Conservation (phyloP, 208 protist species). For the Crithidia brevicula region DNA sequence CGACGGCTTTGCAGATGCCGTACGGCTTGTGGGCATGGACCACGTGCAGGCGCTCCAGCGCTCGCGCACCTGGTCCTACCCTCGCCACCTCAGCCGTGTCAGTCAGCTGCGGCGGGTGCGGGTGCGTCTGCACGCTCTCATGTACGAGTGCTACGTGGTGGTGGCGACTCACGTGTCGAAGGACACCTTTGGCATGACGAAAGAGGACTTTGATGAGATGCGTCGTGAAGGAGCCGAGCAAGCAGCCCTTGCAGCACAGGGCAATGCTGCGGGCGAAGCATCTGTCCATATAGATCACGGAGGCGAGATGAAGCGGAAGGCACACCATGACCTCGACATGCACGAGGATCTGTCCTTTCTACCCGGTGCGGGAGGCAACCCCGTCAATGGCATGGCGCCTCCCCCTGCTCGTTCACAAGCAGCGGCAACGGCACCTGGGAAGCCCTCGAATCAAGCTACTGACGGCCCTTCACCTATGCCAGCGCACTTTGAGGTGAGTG, state of each 20-base stretch:
- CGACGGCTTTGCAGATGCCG: constrained; percentile 29
- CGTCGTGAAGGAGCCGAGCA: neutral
- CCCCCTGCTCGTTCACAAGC: neutral
- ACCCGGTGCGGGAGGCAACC: constrained; percentile 5
- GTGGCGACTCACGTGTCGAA: constrained; percentile 15
- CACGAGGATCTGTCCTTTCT: neutral
- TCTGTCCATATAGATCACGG: too few relatives aligned
- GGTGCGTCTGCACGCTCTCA: constrained; percentile 25
- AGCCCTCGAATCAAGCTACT: neutral
- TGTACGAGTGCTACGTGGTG: constrained; percentile 45
- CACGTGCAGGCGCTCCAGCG: constrained; percentile 34
- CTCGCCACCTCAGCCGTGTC: constrained; percentile 19
- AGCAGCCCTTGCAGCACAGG: neutral
- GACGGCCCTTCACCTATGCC: neutral
- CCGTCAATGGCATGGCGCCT: neutral
- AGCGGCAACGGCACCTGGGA: too few relatives aligned
- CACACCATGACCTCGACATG: neutral
- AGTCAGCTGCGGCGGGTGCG: constrained; percentile 34
- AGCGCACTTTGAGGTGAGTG: constrained; percentile 6
- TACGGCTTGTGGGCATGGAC: constrained; percentile 31
- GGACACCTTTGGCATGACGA: constrained; percentile 17
- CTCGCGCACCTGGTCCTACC: constrained; percentile 38
- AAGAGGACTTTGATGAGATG: constrained; percentile 27
- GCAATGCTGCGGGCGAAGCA: too few relatives aligned
- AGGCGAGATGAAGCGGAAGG: neutral